Percentiles rank a stretch among this genome's conserved stretches.
Conservation (phyloP, 306 rosid genomes). For the Herpetospermum pedunculosum region DNA sequence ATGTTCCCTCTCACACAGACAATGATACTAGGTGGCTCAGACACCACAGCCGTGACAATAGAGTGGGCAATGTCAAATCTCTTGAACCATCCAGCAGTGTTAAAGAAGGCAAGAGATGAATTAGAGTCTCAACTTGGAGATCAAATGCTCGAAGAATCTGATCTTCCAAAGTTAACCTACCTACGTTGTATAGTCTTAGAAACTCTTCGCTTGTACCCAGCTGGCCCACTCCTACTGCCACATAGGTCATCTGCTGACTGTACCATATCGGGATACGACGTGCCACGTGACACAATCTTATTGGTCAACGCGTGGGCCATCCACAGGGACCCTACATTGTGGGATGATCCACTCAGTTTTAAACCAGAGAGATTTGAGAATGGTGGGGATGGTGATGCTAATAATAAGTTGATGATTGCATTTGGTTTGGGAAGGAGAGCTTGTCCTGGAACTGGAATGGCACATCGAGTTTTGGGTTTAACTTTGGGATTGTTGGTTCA, state of each 20-base stretch:
- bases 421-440: constrained; percentile 4
- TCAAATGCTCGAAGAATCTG: constrained; percentile 26
- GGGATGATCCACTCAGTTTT: constrained; percentile 13
- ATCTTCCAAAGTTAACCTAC: constrained; percentile 23
- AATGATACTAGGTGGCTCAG: constrained; percentile 33
- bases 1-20: background rate
- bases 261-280: constrained; percentile 20
- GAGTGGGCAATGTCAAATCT: constrained; percentile 61
- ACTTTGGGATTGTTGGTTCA: background rate
- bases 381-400: constrained; percentile 9
- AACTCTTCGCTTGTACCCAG: constrained; percentile 29
- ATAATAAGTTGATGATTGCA: background rate
- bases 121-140: constrained; percentile 18
- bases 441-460: background rate
- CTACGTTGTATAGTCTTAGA: constrained; percentile 27
- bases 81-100: constrained; percentile 32
- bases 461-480: constrained; percentile 4
- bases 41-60: constrained; percentile 31
- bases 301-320: constrained; percentile 43
- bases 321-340: constrained; percentile 17
- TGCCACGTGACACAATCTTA: constrained; percentile 28
- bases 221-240: constrained; percentile 21
- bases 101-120: constrained; percentile 31
- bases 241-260: constrained; percentile 32
- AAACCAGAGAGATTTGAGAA: constrained; percentile 19